Base-by-base conservation (phyloP, 2,329 filamentous ascomycete genomes). In the Anisogramma anomala region DNA sequence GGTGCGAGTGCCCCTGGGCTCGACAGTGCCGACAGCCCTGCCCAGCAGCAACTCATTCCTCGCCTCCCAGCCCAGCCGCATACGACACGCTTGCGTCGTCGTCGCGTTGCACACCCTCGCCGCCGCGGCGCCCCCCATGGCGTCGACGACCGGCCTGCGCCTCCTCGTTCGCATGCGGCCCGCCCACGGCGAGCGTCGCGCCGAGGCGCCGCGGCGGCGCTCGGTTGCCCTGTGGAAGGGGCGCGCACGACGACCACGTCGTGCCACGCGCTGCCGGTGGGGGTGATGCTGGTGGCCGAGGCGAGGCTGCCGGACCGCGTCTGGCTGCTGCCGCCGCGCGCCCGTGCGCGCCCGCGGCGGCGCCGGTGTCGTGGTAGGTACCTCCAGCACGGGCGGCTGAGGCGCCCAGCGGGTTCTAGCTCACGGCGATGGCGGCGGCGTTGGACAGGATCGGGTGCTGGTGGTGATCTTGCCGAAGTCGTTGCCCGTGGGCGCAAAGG, bases 221-320 rank as follows among this genome's bases (percentile, higher is more conserved):
- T 62, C 17, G 60, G 66, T n/a, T n/a, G n/a, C n/a, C n/a, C n/a
- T n/a, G n/a, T n/a, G 5, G 62, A 66, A 46, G 76, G 76, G 46
- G 76, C 46, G 17, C 61, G 54, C 4, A 74, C 58, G 1, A 70
- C 63, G 3, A 74, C 61, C 27, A 66, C 47, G 28, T 60, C 58
- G 14, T 48, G 55, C 14, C 65, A 60, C 37, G 69, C 64, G 10
- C 65, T 66, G 14, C 66, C 63, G 17, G 60, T n/a, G n/a, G n/a
- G n/a, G n/a, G 69, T 64, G 10, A 65, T 66, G 14, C 66, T 63
- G 17, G 60, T 61, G 1, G 57, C 59, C 10, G 52, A 54, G 28
- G 49, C 46, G 3, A 75, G 54, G 4, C 46, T 47, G 13, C 70
- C 68, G 4, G 62, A 63, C 68, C 67, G 75, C 39, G 74, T 56